Base-by-base conservation (phyloP, 768 basidiomycete genomes). In the Leccinum sublutescens region DNA sequence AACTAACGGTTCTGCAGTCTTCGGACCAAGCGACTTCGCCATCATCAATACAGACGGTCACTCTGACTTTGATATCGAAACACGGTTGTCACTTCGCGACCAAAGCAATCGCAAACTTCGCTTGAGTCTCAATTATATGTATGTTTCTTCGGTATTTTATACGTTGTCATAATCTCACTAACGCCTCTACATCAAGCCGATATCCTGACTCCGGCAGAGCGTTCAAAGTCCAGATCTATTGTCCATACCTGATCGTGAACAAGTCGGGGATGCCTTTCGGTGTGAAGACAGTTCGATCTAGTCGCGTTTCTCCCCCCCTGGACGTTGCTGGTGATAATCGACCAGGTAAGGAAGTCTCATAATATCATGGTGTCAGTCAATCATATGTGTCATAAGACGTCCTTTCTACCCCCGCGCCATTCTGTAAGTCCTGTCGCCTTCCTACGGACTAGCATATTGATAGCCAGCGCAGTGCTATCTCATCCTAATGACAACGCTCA, bases 31-130 rank as follows among this genome's bases (percentile, higher is more conserved):
- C 70, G 95, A 98, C 59, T 99, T 97, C 66, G 89, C 94, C 3
- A 98, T 99, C 74, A 95, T 99, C 75, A 98, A 94, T 68, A 93
- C 92, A 15, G 94, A 97, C 69, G 87, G 86, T 29, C 85, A 92
- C 56, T 90, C 94, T 3, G 95, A 95, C 74, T 93, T 94, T 63
- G 90, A 89, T 60, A 80, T 85, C 56, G 97, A 95, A 73, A 83
- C 79, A 54, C 81, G 77, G 36, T 74, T 98, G 51, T 82, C 81
- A 6, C 73, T 98, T 50, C 81, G 85, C 4, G 97, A 98, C 72
- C 75, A 81, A 54, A 77, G 79, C 40, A 88, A 86, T 55, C 81
- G 89, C 51, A 94, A 91, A 70, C 76, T 98, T 54, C 83, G 90
- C 64, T 78, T 98, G 52, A 85, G 78, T 60, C 74, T 98, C n/a